Percentiles rank a stretch among this genome's conserved stretches.
These are phyloP conservation scores for Citrullus colocynthis DNA, from an alignment of 306 rosid species.

Conservation along the genomic window DNA sequence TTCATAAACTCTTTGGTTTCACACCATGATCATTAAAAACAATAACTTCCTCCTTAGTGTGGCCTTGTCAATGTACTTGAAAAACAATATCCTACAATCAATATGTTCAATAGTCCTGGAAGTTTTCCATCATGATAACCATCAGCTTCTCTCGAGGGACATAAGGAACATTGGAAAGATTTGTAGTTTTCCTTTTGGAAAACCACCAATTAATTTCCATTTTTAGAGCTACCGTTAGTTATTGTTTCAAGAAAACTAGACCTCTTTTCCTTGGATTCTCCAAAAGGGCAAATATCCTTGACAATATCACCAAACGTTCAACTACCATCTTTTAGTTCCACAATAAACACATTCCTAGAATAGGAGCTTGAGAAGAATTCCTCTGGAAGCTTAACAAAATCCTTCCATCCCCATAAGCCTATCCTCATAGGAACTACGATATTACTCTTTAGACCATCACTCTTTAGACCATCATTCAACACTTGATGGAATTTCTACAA, in stretches of 20 bases:
- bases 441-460: not conserved
- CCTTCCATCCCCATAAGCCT: not conserved
- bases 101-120: too few relatives aligned
- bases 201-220: too few relatives aligned
- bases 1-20: too few relatives aligned
- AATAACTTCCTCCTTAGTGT: too few relatives aligned
- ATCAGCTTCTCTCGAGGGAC: too few relatives aligned
- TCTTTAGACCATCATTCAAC: not conserved
- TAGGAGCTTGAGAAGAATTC: not conserved
- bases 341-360: not conserved
- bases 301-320: not conserved
- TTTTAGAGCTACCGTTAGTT: not conserved
- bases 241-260: not conserved
- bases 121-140: too few relatives aligned
- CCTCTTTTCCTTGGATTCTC: not conserved
- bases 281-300: not conserved
- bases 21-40: too few relatives aligned
- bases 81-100: too few relatives aligned
- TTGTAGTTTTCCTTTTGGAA: too few relatives aligned
- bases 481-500: not conserved
- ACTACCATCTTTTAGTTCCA: not conserved
- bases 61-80: too few relatives aligned
- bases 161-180: too few relatives aligned
- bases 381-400: not conserved
- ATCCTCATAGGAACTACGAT: not conserved